These are phyloP conservation scores for Geotrichum reessii DNA, from an alignment of 1,139 yeast genomes.

Conservation along the genomic window DNA sequence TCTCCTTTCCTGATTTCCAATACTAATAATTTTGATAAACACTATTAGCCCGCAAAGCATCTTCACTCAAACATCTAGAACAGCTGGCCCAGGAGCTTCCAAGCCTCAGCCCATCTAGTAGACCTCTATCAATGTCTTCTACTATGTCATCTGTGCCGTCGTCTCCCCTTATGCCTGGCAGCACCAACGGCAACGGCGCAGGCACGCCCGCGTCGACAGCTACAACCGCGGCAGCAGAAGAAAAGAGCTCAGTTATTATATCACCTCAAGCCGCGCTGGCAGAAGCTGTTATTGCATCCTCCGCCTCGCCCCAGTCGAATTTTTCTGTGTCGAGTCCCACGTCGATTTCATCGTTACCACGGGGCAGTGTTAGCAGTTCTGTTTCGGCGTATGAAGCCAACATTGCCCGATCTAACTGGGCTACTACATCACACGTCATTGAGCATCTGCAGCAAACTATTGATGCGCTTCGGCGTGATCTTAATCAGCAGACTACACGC, in stretches of 20 bases:
- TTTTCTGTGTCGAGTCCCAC: conserved; percentile 7
- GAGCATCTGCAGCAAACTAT: conserved; percentile 29
- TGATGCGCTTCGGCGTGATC: conserved; percentile 27
- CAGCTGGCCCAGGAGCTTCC: conserved; percentile 20
- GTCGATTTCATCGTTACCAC: conserved; percentile 3
- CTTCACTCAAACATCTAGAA: conserved; percentile 17
- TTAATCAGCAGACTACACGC: conserved; percentile 27
- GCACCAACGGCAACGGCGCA: neutral
- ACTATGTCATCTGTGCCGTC: conserved; percentile 15
- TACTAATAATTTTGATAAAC: neutral
- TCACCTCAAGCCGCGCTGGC: conserved; percentile 2
- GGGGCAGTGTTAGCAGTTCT: conserved; percentile 1
- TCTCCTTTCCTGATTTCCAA: neutral
- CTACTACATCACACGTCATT: conserved; percentile 27
- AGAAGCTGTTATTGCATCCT: neutral
- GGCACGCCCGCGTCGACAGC: conserved; percentile 1
- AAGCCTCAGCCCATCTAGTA: conserved; percentile 11
- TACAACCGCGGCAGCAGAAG: neutral
- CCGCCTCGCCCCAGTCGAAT: conserved; percentile 7
- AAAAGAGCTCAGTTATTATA: neutral
- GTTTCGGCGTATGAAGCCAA: conserved; percentile 16
- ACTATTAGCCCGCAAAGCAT: conserved; percentile 16
- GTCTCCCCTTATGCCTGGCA: conserved; percentile 9
- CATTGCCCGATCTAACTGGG: conserved; percentile 18
- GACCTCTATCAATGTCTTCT: conserved; percentile 15